phyloP scores from a whole-genome alignment of 306 rosid species.

The Oemleria cerasiformis region DNA sequence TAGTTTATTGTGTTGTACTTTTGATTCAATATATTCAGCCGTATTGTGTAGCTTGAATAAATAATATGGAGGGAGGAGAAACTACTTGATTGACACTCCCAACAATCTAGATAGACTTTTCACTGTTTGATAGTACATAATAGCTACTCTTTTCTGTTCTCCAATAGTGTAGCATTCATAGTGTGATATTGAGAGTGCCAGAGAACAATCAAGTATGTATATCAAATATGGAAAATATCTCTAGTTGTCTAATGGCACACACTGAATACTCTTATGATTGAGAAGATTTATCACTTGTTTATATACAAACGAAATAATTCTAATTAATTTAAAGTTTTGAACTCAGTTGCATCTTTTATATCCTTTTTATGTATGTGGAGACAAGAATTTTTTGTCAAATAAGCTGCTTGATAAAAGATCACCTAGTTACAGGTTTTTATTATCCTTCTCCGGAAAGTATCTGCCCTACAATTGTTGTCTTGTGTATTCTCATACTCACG shows the following conservation, averaged over 20 bases:
- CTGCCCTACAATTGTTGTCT: constrained; percentile 45
- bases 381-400: too few species aligned
- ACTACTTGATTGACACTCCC: too few species aligned
- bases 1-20: neutral
- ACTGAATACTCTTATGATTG: too few species aligned
- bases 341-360: too few species aligned
- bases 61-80: neutral
- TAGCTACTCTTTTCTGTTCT: neutral
- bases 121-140: neutral
- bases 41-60: neutral
- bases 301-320: too few species aligned
- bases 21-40: neutral
- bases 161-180: neutral
- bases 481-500: constrained; percentile 46
- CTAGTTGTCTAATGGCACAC: too few species aligned
- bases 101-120: too few species aligned
- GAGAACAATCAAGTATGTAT: neutral
- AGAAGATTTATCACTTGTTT: too few species aligned
- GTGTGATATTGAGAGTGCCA: neutral
- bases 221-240: constrained; percentile 1
- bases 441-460: constrained; percentile 90
- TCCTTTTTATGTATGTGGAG: too few species aligned
- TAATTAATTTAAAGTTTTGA: too few species aligned
- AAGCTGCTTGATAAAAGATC: too few species aligned
- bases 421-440: too few species aligned